phyloP scores from a whole-genome alignment of 176 grass and related monocot species.

The Themeda triandra region DNA sequence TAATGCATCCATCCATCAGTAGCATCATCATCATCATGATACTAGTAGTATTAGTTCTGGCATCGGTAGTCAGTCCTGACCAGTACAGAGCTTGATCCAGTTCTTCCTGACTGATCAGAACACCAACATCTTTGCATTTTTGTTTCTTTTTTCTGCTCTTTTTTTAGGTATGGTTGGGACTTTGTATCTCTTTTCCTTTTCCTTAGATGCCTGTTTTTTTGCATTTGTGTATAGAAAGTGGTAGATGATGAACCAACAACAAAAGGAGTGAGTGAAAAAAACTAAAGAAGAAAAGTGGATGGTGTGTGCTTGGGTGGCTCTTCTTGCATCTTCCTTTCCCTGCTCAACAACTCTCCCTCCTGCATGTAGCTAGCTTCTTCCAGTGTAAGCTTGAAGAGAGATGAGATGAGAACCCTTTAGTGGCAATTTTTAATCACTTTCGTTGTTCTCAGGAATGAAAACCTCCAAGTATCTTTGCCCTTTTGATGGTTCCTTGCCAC shows the following conservation, averaged over 20 bases:
- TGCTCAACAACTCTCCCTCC: constrained; percentile 14
- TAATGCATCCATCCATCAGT: constrained; percentile 4
- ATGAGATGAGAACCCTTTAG: constrained; percentile 7
- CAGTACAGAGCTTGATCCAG: constrained; percentile 35
- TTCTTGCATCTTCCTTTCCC: constrained; percentile 31
- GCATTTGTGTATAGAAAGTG: constrained; percentile 43
- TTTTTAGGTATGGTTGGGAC: constrained; percentile 25
- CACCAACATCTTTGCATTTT: not conserved
- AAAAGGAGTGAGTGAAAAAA: constrained; percentile 1
- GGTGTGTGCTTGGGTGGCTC: constrained; percentile 25
- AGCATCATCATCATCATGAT: not conserved
- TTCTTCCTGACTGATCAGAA: constrained; percentile 13
- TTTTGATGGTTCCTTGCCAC: constrained; percentile 5
- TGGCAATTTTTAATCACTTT: constrained; percentile 9
- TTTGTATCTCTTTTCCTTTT: constrained; percentile 31
- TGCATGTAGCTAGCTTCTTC: constrained; percentile 9
- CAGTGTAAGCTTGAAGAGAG: constrained; percentile 25
- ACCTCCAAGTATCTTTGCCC: not conserved
- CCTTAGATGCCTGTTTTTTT: constrained; percentile 6
- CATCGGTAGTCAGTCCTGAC: constrained; percentile 36
- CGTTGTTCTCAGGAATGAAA: constrained; percentile 10
- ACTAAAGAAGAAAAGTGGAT: not conserved
- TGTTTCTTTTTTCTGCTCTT: not conserved
- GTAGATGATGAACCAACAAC: constrained; percentile 30
- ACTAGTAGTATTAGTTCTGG: constrained; percentile 15